These are phyloP conservation scores for Infundibulicybe gibba DNA, from an alignment of 768 basidiomycete species.

Conservation along the genomic window DNA sequence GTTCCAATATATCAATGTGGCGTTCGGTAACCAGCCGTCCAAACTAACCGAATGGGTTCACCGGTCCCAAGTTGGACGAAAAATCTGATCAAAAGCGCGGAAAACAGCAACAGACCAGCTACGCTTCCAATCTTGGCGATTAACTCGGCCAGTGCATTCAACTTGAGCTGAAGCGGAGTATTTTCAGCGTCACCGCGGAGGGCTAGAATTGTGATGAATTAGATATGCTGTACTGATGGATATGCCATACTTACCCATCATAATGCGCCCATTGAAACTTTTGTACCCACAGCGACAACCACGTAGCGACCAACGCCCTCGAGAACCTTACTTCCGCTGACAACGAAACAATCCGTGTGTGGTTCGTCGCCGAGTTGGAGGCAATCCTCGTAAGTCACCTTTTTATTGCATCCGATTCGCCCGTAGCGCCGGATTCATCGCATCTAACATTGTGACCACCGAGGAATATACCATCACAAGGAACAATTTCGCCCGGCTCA, in stretches of 20 bases:
- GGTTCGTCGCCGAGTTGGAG: conserved; percentile 39
- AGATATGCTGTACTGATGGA: conserved; percentile 2
- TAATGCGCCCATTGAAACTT: conserved; percentile 96
- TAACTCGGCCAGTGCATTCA: conserved; percentile 90
- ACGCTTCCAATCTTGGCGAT: conserved; percentile 89
- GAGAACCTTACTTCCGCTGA: conserved; percentile 89
- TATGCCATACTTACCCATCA: conserved; percentile 74
- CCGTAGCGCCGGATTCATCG: conserved; percentile 95
- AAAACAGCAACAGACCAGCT: conserved; percentile 81
- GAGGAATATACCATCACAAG: conserved; percentile 94
- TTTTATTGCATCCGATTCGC: conserved; percentile 96
- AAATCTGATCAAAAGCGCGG: conserved; percentile 87
- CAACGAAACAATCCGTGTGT: conserved; percentile 88
- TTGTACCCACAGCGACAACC: conserved; percentile 87
- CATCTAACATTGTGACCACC: conserved; percentile 91
- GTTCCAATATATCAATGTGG: conserved; percentile 3
- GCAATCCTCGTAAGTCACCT: conserved; percentile 75
- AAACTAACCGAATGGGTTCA: conserved; percentile 50
- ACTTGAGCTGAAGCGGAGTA: conserved; percentile 91
- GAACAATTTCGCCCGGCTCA: conserved; percentile 94
- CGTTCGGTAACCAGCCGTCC: background rate
- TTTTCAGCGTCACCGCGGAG: conserved; percentile 83
- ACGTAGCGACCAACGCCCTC: conserved; percentile 95
- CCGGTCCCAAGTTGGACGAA: conserved; percentile 79
- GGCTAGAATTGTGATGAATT: conserved; percentile 38